phyloP scores from a whole-genome alignment of 2,329 filamentous ascomycete species.

The Aspergillus proliferans region DNA sequence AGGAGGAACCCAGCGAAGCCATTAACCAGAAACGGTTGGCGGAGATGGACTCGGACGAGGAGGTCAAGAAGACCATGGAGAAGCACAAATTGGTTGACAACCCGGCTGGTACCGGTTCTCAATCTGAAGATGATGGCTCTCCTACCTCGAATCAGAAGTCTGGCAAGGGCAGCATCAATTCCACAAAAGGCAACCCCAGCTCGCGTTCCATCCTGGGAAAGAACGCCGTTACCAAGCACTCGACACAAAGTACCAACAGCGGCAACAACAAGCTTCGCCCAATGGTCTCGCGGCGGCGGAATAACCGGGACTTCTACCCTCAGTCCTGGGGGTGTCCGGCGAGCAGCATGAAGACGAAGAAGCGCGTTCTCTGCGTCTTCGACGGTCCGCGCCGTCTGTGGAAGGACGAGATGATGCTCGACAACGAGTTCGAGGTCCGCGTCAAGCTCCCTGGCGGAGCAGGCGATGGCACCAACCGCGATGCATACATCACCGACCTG shows the following conservation, averaged over 20 bases:
- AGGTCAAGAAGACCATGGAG: conserved; percentile 53
- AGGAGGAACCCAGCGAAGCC: conserved; percentile 52
- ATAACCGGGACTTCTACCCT: conserved; percentile 90
- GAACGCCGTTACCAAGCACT: conserved; percentile 39
- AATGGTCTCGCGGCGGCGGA: conserved; percentile 59
- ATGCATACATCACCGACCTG: conserved; percentile 83
- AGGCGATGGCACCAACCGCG: conserved; percentile 74
- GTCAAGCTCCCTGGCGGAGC: conserved; percentile 69
- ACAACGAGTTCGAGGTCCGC: conserved; percentile 88
- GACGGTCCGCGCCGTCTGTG: conserved; percentile 80
- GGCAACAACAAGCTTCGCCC: conserved; percentile 64
- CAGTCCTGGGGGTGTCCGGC: conserved; percentile 87
- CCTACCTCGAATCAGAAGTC: conserved; percentile 37
- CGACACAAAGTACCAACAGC: conserved; percentile 46
- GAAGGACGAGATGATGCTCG: conserved; percentile 99
- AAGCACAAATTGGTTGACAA: conserved; percentile 47
- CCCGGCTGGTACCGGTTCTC: conserved; percentile 47
- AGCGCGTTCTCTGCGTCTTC: conserved; percentile 88
- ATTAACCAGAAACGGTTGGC: conserved; percentile 52
- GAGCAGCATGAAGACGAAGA: conserved; percentile 97
- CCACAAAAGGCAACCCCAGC: conserved; percentile 48
- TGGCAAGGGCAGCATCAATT: conserved; percentile 43
- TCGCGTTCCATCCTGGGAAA: conserved; percentile 47
- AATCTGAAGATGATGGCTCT: conserved; percentile 45
- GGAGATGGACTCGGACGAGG: conserved; percentile 55